Evolutionary conservation across 306 rosid species (phyloP).

Genomic region (Coriaria nepalensis): DNA sequence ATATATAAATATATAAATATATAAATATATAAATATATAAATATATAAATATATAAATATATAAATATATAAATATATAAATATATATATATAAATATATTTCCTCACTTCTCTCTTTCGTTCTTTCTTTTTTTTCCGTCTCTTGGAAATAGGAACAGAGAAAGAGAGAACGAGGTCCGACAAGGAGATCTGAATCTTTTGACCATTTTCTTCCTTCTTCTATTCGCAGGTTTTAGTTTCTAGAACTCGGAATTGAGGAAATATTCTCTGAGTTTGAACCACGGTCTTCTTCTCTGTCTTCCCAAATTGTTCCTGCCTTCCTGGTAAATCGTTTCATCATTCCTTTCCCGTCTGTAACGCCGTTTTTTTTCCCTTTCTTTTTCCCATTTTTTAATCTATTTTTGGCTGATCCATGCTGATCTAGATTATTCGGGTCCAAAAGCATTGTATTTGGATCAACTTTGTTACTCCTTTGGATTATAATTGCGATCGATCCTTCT

Average conservation of each 20-base stretch:
- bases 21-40: no score
- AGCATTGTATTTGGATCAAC: no score
- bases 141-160: conserved; percentile 8
- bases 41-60: no score
- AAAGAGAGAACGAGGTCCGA: conserved; percentile 14
- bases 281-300: background rate
- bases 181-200: conserved; percentile 32
- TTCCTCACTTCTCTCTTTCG: background rate
- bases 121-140: conserved; percentile 11
- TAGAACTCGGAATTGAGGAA: conserved; percentile 18
- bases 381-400: no score
- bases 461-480: no score
- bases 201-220: conserved; percentile 10
- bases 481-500: no score
- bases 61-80: no score
- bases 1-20: no score
- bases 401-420: no score
- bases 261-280: conserved; percentile 1
- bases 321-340: conserved; percentile 16
- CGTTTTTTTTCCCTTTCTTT: background rate
- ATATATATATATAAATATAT: no score
- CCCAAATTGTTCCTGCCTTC: conserved; percentile 13
- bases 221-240: conserved; percentile 8
- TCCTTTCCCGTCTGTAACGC: background rate
- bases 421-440: no score